Base-by-base conservation (phyloP, 2,329 filamentous ascomycete species). In the Epichloe amarillans region DNA sequence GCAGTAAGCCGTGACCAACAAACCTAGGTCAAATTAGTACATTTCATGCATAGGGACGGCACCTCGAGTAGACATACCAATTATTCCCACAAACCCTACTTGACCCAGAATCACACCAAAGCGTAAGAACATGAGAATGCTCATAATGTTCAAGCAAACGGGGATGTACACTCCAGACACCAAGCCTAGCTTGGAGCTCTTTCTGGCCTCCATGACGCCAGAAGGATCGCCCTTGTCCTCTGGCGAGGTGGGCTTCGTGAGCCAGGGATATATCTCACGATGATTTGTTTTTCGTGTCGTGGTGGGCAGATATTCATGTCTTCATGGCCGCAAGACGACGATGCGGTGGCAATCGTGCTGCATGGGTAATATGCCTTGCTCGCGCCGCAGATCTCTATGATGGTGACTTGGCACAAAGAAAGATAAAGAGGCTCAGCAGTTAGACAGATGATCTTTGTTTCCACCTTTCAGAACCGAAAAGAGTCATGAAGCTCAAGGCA, bases 121-220 rank as follows among this genome's bases (percentile, higher is more conserved):
- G 21, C 88, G 80, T 59, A 95, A 73, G 68, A 95, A 95, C 87
- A 95, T 94, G 54, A 95, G 76, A 66, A 95, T 94, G 59, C 86
- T 91, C 57, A 94, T 70, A 41, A 95, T 88, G 65, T 93, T 95
- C 57, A 94, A 72, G 54, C 84, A 90, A n/a, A 88, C 88, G 1
- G 88, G 88, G 15, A 95, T 85, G 64, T 89, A 95, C 46, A 94
- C 85, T 7, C 86, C 86, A 4, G 82, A 86, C 57, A 88, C 80
- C 8, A 81, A 83, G 38, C 86, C 86, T 52, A 94, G 73, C 68
- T 93, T 93, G 58, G 76, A 61, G 54, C 65, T 67, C 58, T 68
- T 72, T 52, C 55, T 64, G 35, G 57, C 59, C 30, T 71, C 69
- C 61, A 66, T 66, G 55, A 56, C 51, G 39, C 57, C 55, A 17